Evolutionary conservation across 768 basidiomycete genomes (phyloP), one percentile per base, ranked within the genome.

Genomic region (Macrolepiota dolichaula): DNA sequence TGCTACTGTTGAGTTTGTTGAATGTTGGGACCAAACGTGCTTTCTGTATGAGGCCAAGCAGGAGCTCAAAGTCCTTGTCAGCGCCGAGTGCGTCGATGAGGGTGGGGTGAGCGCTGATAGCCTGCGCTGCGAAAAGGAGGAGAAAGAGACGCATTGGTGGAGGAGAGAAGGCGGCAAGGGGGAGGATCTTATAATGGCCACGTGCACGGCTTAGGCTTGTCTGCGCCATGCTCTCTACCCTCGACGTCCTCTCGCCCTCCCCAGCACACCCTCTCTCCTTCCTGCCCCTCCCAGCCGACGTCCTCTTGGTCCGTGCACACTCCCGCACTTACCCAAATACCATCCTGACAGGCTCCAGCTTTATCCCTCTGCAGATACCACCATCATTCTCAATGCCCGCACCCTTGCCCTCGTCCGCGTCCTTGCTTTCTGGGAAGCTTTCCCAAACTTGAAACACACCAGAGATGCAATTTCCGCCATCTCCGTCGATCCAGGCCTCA

Each of bases 1-100:
- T 97, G 70, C 82, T 82, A 42, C 79, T 85, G 61, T 91, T 87
- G 65, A 99, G 86, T 65, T 79, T 85, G 72, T 96, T 97, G 64
- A 99, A 81, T 5, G 92, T 93, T 1, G 97, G 97, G 57, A 99
- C 87, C 64, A 98, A 87, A 62, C 87, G 87, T 3, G 96, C 83
- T 13, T 85, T 83, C 72, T 96, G 94, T 11, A 98, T 80, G 13
- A 98, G 84, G 22, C 70, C 70, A 17, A 98, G 75, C 17, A 97
- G 78, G 29, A 85, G 87, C 1, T 85, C 77, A 69, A 93, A 96
- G 73, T 96, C 88, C 1, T 85, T 76, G 68, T 96, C 92, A 0
- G 75, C 74, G 40, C 77, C 82, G 64, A 99, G 88, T 51, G 83
- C 81, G 66, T 96, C 93, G 68, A 96, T 82, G 60, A 98, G 78